Conservation (phyloP, 75 land plant genomes). For the Cupressus sempervirens region DNA sequence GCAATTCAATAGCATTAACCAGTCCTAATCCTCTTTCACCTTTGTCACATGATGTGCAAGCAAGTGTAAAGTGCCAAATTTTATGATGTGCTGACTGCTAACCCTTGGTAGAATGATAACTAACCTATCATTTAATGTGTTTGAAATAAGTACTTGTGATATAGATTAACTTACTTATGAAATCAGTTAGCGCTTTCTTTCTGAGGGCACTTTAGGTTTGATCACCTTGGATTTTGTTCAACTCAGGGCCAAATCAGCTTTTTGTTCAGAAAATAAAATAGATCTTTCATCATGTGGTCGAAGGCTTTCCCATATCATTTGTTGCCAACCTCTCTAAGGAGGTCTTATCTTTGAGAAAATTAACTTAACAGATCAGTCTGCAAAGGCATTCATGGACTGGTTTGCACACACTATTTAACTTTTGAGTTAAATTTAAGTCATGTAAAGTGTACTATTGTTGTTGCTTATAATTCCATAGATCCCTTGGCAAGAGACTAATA, state of each 20-base stretch:
- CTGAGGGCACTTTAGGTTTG: background rate
- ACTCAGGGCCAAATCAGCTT: background rate
- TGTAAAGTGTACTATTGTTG: background rate
- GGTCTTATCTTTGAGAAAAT: background rate
- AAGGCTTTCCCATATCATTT: background rate
- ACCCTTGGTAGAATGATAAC: background rate
- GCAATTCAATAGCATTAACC: background rate
- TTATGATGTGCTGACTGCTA: background rate
- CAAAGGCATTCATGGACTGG: background rate
- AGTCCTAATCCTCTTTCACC: background rate
- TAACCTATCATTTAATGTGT: background rate
- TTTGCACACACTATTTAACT: background rate
- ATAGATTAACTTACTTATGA: no score
- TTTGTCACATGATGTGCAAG: background rate
- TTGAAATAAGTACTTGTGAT: background rate
- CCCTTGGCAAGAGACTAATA: background rate
- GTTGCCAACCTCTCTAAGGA: background rate
- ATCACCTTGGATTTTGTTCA: background rate
- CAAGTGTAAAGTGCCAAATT: background rate
- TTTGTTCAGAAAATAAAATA: background rate
- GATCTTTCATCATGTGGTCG: background rate
- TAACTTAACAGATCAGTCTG: background rate
- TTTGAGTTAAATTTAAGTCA: background rate
- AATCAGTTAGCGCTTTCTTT: background rate
- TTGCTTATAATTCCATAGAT: background rate